Evolutionary conservation across 257 asterid genomes (phyloP).

Genomic region (Solanum piurae): DNA sequence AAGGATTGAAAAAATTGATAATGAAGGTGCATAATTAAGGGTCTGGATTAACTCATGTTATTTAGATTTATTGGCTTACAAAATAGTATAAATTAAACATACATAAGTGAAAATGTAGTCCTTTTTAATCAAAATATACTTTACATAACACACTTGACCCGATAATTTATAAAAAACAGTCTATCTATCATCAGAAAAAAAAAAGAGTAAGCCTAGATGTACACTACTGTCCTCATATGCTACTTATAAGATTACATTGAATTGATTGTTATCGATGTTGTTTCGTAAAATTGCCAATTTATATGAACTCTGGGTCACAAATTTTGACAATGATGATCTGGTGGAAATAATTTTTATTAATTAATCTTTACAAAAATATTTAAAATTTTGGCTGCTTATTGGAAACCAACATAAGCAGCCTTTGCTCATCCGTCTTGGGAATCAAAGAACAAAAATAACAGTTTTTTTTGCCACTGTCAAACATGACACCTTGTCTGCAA

Average conservation of each 20-base stretch:
- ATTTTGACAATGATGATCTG: neutral
- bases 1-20: neutral
- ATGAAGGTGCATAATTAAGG: neutral
- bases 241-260: neutral
- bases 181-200: neutral
- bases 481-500: slow-evolving; percentile 15
- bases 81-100: neutral
- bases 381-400: neutral
- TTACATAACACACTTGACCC: neutral
- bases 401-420: neutral
- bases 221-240: accelerated
- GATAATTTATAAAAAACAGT: neutral
- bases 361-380: neutral
- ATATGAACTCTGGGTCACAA: neutral
- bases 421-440: neutral
- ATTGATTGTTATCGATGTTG: neutral
- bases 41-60: neutral
- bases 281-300: neutral
- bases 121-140: neutral
- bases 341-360: neutral
- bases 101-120: neutral
- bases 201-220: neutral
- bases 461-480: neutral
- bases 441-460: slow-evolving; percentile 1
- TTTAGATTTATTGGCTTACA: neutral